These are phyloP conservation scores for Fomitopsis pulvina DNA, from an alignment of 768 basidiomycete genomes.

Conservation along the genomic window DNA sequence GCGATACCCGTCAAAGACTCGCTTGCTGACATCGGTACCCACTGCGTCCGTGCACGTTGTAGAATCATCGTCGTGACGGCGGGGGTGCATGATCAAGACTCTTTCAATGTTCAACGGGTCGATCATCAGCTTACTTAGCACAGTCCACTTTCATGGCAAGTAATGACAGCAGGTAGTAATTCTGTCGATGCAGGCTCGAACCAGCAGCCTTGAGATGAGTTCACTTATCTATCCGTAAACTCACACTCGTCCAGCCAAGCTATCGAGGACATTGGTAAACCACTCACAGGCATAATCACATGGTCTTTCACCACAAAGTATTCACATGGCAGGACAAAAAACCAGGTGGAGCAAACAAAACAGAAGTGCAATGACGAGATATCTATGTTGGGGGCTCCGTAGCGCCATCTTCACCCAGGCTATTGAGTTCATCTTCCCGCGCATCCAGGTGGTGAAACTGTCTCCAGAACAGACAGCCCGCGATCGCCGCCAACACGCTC, in stretches of 20 bases:
- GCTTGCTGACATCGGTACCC: constrained; percentile 28
- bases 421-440: constrained; percentile 59
- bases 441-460: constrained; percentile 50
- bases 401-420: constrained; percentile 32
- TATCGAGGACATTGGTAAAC: constrained; percentile 10
- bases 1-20: constrained; percentile 27
- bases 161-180: background rate
- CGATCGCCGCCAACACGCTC: constrained; percentile 45
- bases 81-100: background rate
- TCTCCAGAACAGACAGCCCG: constrained; percentile 50
- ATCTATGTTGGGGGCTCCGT: constrained; percentile 7
- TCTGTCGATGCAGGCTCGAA: constrained; percentile 17
- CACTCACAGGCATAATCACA: background rate
- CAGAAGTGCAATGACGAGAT: background rate
- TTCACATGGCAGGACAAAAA: background rate
- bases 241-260: constrained; percentile 19
- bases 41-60: constrained; percentile 15
- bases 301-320: background rate
- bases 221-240: constrained; percentile 10
- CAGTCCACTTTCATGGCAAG: background rate
- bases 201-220: constrained; percentile 15
- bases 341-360: background rate
- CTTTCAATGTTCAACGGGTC: no score
- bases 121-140: background rate
- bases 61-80: background rate